phyloP scores from a whole-genome alignment of 768 basidiomycete genomes.

The Lactarius indigo region DNA sequence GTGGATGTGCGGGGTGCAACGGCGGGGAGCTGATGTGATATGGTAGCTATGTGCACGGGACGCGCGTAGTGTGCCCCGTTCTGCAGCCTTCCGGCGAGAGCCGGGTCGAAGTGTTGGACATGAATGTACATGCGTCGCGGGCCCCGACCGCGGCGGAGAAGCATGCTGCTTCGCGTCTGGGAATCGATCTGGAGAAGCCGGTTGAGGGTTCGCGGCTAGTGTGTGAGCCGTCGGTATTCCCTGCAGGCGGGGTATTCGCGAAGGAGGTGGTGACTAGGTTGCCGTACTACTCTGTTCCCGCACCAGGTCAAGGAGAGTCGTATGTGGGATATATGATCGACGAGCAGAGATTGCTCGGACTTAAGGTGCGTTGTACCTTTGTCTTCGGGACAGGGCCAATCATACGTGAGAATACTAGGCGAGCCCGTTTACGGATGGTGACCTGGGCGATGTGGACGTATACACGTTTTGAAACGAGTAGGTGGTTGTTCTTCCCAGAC shows the following conservation, averaged over 20 bases:
- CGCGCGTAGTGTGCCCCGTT: conserved; percentile 34
- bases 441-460: conserved; percentile 38
- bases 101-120: conserved; percentile 31
- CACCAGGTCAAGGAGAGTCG: conserved; percentile 9
- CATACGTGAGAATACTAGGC: conserved; percentile 20
- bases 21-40: not conserved
- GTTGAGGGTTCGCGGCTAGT: conserved; percentile 8
- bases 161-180: conserved; percentile 2
- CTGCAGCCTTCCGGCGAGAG: conserved; percentile 17
- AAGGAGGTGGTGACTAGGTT: conserved; percentile 30
- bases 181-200: conserved; percentile 1
- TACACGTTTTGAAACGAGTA: conserved; percentile 34
- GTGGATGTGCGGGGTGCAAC: not conserved
- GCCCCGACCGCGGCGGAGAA: conserved; percentile 5
- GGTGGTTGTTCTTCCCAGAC: not conserved
- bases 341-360: conserved; percentile 36
- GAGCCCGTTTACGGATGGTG: conserved; percentile 32
- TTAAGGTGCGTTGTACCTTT: conserved; percentile 32
- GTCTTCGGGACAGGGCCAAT: not conserved
- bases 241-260: conserved; percentile 28
- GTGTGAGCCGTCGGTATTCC: conserved; percentile 6
- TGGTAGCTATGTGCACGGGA: conserved; percentile 38
- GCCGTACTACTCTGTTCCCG: conserved; percentile 29
- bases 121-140: conserved; percentile 30
- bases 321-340: conserved; percentile 41